Evolutionary conservation across 371 early-diverging fungal species (phyloP).

Genomic region (Rhizopus microsporus): DNA sequence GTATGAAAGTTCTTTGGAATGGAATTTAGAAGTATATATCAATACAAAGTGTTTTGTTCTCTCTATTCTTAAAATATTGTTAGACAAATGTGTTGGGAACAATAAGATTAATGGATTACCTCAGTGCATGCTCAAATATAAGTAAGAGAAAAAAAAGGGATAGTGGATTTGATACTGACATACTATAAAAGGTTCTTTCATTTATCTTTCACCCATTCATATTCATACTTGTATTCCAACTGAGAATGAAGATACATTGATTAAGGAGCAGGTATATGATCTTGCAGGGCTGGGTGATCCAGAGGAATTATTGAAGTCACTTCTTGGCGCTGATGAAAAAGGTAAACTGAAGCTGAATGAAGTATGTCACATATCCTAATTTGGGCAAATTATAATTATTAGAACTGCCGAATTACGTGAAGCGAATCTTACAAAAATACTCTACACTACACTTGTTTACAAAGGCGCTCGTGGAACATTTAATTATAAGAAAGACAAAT

Average conservation of each 20-base stretch:
- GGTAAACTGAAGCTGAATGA: constrained; percentile 14
- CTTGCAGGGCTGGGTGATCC: constrained; percentile 45
- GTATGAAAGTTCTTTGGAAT: constrained; percentile 46
- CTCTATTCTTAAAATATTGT: background rate
- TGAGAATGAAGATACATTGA: constrained; percentile 11
- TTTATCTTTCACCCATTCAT: constrained; percentile 32
- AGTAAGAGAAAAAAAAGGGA: constrained; percentile 18
- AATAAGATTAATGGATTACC: constrained; percentile 50
- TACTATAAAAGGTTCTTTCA: constrained; percentile 19
- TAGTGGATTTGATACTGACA: background rate
- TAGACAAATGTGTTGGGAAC: constrained; percentile 55
- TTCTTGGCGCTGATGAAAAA: constrained; percentile 42
- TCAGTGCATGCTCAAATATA: constrained; percentile 30
- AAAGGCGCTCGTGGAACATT: constrained; percentile 52
- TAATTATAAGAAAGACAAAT: constrained; percentile 38
- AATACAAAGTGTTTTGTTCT: background rate
- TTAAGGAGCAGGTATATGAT: constrained; percentile 49
- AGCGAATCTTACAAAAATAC: constrained; percentile 33
- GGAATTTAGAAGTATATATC: constrained; percentile 44
- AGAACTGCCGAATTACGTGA: constrained; percentile 20
- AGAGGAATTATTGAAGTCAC: constrained; percentile 41
- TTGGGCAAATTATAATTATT: constrained; percentile 11
- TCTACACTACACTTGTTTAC: constrained; percentile 56
- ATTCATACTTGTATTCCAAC: constrained; percentile 29
- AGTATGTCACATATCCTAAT: constrained; percentile 7